A percentile compares a stretch with the other conserved stretches of the same genome.
Evolutionary conservation across 306 rosid species (phyloP).

Genomic region (Aeschynomene evenia): DNA sequence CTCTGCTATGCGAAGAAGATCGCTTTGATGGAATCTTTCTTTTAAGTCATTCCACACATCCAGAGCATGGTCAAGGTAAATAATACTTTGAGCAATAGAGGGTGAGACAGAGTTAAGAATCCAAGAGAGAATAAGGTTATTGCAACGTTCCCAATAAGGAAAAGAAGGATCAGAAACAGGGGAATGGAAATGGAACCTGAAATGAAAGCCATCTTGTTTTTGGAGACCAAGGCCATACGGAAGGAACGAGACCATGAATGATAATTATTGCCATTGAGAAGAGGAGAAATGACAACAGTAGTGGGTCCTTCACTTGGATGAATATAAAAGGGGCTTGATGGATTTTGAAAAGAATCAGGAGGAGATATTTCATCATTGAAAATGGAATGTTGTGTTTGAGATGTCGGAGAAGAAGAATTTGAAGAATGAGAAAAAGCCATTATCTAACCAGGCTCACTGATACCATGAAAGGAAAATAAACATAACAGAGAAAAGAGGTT

Average conservation of each 20-base stretch:
- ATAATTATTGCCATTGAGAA: neutral
- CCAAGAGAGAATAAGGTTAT: neutral
- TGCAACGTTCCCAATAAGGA: neutral
- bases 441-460: no score
- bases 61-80: neutral
- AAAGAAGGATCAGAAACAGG: no score
- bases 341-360: neutral
- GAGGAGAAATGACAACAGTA: neutral
- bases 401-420: no score
- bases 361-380: no score
- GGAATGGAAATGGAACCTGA: no score
- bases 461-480: no score
- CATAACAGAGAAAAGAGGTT: no score
- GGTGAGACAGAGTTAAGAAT: neutral
- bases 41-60: neutral
- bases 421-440: no score
- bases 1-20: neutral
- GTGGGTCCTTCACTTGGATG: neutral
- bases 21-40: neutral
- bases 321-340: neutral
- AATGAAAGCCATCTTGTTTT: no score
- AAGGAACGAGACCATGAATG: neutral
- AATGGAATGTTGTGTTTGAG: no score
- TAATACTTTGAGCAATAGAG: no score
- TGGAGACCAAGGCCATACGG: neutral